phyloP scores from a whole-genome alignment of 768 basidiomycete genomes.

The Termitomyces sp. region DNA sequence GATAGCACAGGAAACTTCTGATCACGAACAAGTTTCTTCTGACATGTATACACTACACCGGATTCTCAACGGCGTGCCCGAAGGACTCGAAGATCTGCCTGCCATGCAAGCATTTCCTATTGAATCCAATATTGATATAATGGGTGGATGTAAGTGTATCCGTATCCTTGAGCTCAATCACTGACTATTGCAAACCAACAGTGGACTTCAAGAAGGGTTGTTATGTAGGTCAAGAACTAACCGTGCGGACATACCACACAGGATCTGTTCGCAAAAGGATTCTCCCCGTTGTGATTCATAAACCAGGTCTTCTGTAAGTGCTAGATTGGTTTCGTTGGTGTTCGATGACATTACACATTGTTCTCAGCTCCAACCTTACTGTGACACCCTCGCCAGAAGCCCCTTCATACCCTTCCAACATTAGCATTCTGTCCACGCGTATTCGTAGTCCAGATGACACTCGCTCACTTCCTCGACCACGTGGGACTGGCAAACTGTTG shows the following conservation, averaged over 20 bases:
- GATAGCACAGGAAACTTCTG: constrained; percentile 46
- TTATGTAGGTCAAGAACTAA: constrained; percentile 96
- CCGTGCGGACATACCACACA: constrained; percentile 93
- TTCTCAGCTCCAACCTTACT: constrained; percentile 10
- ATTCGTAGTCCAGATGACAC: constrained; percentile 15
- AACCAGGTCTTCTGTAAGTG: constrained; percentile 28
- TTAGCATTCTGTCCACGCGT: constrained; percentile 32
- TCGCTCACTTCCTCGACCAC: constrained; percentile 45
- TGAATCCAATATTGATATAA: constrained; percentile 91
- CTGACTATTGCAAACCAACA: constrained; percentile 15
- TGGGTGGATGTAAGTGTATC: constrained; percentile 70
- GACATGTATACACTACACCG: constrained; percentile 75
- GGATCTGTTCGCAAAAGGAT: constrained; percentile 89
- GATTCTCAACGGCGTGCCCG: constrained; percentile 79
- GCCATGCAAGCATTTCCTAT: constrained; percentile 83
- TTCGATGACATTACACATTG: neutral
- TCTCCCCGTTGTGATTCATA: constrained; percentile 64
- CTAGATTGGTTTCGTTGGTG: neutral
- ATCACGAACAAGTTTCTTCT: constrained; percentile 45
- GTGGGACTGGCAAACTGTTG: constrained; percentile 73
- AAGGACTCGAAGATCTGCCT: constrained; percentile 72
- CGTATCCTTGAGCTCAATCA: neutral
- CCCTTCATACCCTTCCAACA: constrained; percentile 23
- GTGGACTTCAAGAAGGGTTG: constrained; percentile 98
- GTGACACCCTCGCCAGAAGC: constrained; percentile 13